These are phyloP conservation scores for Waltiozyma sp. DNA, from an alignment of 1,139 yeast species.

Conservation along the genomic window DNA sequence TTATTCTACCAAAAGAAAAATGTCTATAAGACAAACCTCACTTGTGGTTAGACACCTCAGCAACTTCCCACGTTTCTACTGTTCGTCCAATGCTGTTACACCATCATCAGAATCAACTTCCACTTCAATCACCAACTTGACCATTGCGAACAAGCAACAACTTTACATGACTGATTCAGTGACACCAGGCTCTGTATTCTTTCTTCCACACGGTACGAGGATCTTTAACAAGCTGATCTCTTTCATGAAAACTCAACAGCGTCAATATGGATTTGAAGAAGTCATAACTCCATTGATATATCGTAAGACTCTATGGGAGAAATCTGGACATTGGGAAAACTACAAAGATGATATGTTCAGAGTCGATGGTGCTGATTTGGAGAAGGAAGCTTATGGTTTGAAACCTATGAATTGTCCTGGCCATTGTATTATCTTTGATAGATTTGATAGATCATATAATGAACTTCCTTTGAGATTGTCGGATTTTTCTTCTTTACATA, in stretches of 20 bases:
- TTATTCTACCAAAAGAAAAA: no score
- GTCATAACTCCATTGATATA: constrained; percentile 90
- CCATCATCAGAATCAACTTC: constrained; percentile 3
- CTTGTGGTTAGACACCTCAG: not conserved
- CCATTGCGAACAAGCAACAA: constrained; percentile 53
- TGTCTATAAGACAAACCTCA: not conserved
- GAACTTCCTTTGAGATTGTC: constrained; percentile 85
- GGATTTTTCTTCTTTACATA: constrained; percentile 87
- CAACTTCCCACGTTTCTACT: not conserved
- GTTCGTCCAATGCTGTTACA: not conserved
- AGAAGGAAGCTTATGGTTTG: constrained; percentile 57
- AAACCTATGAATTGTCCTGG: constrained; percentile 99
- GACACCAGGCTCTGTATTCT: constrained; percentile 85
- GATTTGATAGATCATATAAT: constrained; percentile 75
- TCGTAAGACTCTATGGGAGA: constrained; percentile 77
- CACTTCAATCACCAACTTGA: constrained; percentile 25
- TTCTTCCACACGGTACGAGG: constrained; percentile 84
- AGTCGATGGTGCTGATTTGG: constrained; percentile 38
- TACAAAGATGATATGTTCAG: constrained; percentile 91
- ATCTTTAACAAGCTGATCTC: constrained; percentile 67
- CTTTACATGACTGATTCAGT: constrained; percentile 65
- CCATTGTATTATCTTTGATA: constrained; percentile 79
- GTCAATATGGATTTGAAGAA: constrained; percentile 78
- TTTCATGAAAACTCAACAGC: constrained; percentile 72
- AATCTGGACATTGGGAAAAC: constrained; percentile 94